These are phyloP conservation scores for Epichloe sibirici DNA, from an alignment of 2,329 filamentous ascomycete species.

Conservation along the genomic window DNA sequence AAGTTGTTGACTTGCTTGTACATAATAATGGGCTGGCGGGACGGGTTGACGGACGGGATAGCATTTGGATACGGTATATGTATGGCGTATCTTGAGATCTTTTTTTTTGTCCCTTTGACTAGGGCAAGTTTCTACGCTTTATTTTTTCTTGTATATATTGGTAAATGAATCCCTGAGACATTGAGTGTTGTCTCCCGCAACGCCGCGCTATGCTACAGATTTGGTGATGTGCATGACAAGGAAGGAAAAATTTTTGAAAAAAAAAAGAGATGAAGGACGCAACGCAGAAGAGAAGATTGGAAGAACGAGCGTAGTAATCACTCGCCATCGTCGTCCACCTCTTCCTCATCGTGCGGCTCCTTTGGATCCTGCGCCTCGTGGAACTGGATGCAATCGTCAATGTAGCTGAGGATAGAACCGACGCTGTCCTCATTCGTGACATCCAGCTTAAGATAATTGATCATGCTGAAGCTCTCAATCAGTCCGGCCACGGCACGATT, in stretches of 20 bases:
- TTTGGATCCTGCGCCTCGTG: slow-evolving; percentile 87
- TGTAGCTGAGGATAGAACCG: slow-evolving; percentile 71
- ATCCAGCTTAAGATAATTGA: slow-evolving; percentile 85
- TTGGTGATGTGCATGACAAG: neutral
- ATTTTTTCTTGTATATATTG: neutral
- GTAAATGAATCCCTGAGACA: neutral
- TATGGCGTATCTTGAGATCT: no score
- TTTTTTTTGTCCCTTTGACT: neutral
- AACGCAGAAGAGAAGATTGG: no score
- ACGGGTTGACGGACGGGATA: no score
- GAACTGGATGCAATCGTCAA: slow-evolving; percentile 87
- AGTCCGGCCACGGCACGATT: slow-evolving; percentile 81
- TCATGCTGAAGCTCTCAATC: slow-evolving; percentile 97
- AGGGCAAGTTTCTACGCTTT: neutral
- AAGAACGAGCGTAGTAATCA: slow-evolving; percentile 4
- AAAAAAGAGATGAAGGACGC: neutral
- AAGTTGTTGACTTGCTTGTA: no score
- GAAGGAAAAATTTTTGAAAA: neutral
- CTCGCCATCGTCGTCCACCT: slow-evolving; percentile 29
- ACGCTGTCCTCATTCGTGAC: slow-evolving; percentile 88
- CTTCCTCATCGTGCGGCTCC: slow-evolving; percentile 56
- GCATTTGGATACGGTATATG: no score
- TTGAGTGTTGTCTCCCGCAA: neutral
- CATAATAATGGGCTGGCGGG: no score
- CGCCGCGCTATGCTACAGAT: slow-evolving; percentile 5